Evolutionary conservation across 768 basidiomycete species (phyloP).

Genomic region (Pulveroboletus sp.): DNA sequence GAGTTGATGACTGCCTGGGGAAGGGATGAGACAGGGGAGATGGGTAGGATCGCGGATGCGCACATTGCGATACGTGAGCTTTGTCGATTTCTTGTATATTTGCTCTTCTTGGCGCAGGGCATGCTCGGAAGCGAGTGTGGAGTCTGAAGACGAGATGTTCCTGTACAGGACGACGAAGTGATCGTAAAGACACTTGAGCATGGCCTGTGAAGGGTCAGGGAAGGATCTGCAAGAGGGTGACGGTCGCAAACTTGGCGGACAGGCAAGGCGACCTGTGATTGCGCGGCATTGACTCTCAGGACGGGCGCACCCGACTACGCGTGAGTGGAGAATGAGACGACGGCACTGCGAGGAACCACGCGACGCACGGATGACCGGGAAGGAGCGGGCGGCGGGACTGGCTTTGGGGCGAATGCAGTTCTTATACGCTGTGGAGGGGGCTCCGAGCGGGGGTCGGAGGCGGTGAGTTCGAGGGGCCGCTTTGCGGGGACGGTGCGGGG

Average conservation of each 20-base stretch:
- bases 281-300: constrained; percentile 60
- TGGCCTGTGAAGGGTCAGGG: constrained; percentile 39
- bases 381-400: constrained; percentile 40
- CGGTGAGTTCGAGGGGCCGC: constrained; percentile 34
- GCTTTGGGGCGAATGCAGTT: constrained; percentile 39
- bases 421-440: constrained; percentile 66
- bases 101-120: constrained; percentile 79
- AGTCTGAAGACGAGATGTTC: constrained; percentile 45
- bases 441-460: constrained; percentile 31
- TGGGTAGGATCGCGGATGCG: constrained; percentile 16
- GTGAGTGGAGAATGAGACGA: background rate
- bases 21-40: constrained; percentile 9
- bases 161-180: constrained; percentile 70
- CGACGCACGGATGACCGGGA: constrained; percentile 30
- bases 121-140: constrained; percentile 68
- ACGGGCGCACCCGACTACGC: constrained; percentile 57
- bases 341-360: background rate
- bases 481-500: constrained; percentile 44
- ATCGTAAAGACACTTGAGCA: constrained; percentile 71
- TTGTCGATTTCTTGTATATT: constrained; percentile 68
- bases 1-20: constrained; percentile 48
- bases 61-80: constrained; percentile 81
- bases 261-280: constrained; percentile 66
- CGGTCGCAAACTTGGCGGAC: constrained; percentile 59
- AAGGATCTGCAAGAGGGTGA: too few species aligned